These are phyloP conservation scores for Tricladium varicosporioides DNA, from an alignment of 2,329 filamentous ascomycete species.

Conservation along the genomic window DNA sequence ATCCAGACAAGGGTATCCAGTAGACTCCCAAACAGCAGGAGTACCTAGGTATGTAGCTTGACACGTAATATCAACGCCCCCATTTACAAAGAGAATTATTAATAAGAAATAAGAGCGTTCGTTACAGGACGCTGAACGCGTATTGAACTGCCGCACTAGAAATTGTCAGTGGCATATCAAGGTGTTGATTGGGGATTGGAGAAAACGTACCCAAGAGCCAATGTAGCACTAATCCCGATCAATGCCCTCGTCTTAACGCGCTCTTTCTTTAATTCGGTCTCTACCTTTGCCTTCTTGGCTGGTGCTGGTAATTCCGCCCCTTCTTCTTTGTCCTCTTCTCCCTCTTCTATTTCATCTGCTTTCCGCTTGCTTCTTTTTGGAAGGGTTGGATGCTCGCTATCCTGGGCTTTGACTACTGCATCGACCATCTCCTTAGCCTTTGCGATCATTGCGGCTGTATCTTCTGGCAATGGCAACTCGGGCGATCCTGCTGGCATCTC, in stretches of 20 bases:
- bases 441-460: constrained; percentile 79
- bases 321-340: constrained; percentile 41
- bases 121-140: constrained; percentile 29
- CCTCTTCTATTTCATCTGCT: constrained; percentile 62
- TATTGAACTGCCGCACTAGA: constrained; percentile 35
- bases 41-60: constrained; percentile 19
- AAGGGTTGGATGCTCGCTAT: constrained; percentile 12
- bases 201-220: constrained; percentile 81
- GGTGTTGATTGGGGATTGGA: background rate
- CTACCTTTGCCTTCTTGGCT: constrained; percentile 78
- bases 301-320: constrained; percentile 46
- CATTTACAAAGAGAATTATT: constrained; percentile 14
- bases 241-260: constrained; percentile 83
- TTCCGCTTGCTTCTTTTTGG: constrained; percentile 65
- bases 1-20: constrained; percentile 28
- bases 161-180: constrained; percentile 14
- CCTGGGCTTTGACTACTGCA: constrained; percentile 53
- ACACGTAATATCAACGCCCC: constrained; percentile 22
- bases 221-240: constrained; percentile 79
- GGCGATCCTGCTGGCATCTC: constrained; percentile 68
- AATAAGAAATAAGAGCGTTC: constrained; percentile 8
- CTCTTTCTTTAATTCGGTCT: constrained; percentile 75
- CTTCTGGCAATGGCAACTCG: constrained; percentile 71
- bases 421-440: constrained; percentile 88
- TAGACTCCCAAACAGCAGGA: constrained; percentile 13